Conservation (phyloP, 2,329 filamentous ascomycete genomes). For the Cercospora sojina region DNA sequence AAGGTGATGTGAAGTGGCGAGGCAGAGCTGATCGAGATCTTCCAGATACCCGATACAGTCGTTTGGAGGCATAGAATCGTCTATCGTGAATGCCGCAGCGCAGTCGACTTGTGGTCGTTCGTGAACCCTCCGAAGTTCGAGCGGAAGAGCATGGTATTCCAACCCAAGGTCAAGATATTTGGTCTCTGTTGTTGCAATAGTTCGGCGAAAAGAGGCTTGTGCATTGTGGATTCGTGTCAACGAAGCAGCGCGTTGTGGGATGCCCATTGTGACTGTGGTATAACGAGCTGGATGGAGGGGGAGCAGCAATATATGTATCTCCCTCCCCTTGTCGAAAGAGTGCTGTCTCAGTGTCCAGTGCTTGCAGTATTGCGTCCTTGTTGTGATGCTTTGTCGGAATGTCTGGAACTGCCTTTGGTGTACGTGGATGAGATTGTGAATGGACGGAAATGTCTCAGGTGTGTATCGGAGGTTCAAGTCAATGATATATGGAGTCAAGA, state of each 20-base stretch:
- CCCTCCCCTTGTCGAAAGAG: background rate
- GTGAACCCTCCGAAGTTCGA: background rate
- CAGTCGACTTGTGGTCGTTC: slow-evolving; percentile 6
- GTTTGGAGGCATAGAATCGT: background rate
- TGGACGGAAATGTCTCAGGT: background rate
- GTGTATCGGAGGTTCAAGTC: background rate
- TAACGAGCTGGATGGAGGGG: background rate
- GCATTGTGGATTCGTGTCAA: background rate
- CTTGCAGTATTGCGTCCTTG: background rate
- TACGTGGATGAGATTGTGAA: background rate
- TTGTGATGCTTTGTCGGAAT: background rate
- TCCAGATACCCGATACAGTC: slow-evolving; percentile 14
- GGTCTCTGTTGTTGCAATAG: slow-evolving; percentile 6
- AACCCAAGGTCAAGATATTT: slow-evolving; percentile 17
- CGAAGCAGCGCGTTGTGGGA: background rate
- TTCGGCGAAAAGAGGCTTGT: slow-evolving; percentile 1
- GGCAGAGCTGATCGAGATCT: slow-evolving; percentile 9
- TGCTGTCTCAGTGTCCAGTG: background rate
- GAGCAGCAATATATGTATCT: background rate
- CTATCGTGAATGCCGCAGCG: background rate
- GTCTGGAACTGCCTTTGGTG: background rate
- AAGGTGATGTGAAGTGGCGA: background rate
- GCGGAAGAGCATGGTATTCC: slow-evolving; percentile 18
- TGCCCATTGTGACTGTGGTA: background rate
- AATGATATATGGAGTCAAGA: background rate